Evolutionary conservation across 2,329 filamentous ascomycete species (phyloP).

Genomic region (Cladosporium halotolerans): DNA sequence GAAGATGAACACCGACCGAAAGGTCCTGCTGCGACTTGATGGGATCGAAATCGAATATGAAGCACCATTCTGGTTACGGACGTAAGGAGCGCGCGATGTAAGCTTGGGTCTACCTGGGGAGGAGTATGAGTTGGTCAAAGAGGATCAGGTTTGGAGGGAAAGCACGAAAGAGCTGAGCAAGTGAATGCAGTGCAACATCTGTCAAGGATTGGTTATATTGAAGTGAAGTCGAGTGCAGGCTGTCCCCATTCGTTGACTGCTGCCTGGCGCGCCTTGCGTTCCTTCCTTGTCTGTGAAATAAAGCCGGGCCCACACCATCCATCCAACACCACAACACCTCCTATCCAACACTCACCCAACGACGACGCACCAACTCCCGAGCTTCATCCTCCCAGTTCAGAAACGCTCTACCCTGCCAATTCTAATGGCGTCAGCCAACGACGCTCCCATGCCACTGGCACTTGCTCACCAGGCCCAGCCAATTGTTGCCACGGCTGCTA

Average conservation of each 20-base stretch:
- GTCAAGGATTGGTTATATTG: neutral
- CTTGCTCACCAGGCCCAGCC: too few species aligned
- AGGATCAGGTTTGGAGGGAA: conserved; percentile 13
- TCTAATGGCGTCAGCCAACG: too few species aligned
- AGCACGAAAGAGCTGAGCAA: conserved; percentile 9
- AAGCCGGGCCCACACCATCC: too few species aligned
- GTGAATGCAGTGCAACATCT: neutral
- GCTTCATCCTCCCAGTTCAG: too few species aligned
- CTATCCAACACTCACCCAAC: too few species aligned
- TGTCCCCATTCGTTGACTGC: neutral
- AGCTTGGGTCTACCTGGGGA: conserved; percentile 14
- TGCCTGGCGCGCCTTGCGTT: neutral
- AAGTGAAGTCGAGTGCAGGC: neutral
- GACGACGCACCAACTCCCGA: too few species aligned
- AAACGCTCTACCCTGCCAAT: too few species aligned
- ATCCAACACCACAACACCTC: too few species aligned
- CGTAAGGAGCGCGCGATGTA: conserved; percentile 16
- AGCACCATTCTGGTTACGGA: conserved; percentile 16
- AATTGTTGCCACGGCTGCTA: too few species aligned
- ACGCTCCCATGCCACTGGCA: too few species aligned
- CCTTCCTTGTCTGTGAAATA: neutral
- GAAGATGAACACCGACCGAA: conserved; percentile 14
- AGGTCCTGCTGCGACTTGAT: conserved; percentile 7
- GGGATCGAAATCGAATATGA: conserved; percentile 13
- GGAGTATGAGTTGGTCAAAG: conserved; percentile 14